A percentile compares a stretch with the other conserved stretches of the same genome.
Conservation (phyloP, 176 grass and related monocot species). For the Oryza glumipatula region DNA sequence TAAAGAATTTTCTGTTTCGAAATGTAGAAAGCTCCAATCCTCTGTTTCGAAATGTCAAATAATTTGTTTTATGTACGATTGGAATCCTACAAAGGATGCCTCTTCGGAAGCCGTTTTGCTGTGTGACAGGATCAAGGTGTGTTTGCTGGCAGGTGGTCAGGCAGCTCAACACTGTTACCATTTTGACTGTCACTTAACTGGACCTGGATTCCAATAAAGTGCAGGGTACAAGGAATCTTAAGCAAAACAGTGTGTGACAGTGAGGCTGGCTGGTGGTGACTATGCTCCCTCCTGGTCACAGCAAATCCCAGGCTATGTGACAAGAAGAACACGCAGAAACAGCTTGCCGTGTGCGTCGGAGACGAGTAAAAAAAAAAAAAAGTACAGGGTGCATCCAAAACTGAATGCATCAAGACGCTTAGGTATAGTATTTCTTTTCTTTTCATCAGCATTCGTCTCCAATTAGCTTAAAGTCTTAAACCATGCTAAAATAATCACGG, state of each 20-base stretch:
- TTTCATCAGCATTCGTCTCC: not conserved
- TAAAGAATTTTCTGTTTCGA: too few relatives aligned
- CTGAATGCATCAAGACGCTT: not conserved
- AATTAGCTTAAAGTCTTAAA: not conserved
- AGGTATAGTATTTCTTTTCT: not conserved
- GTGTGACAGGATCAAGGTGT: not conserved
- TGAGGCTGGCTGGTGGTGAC: not conserved
- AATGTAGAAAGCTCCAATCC: too few relatives aligned
- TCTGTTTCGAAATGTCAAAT: too few relatives aligned
- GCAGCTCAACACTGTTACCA: not conserved
- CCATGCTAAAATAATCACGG: not conserved
- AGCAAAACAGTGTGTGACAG: not conserved
- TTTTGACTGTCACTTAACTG: not conserved
- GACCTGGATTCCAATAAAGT: not conserved
- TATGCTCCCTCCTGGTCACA: not conserved
- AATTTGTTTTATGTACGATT: too few relatives aligned
- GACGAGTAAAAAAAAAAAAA: not conserved
- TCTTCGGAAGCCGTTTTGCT: not conserved
- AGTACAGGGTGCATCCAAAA: not conserved
- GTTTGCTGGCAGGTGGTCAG: not conserved
- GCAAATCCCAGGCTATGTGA: not conserved
- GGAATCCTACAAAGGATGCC: too few relatives aligned
- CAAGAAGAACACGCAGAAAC: not conserved
- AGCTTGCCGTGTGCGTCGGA: not conserved
- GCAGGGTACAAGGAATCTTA: slow-evolving; percentile 1